Conservation (phyloP, 2,329 filamentous ascomycete genomes). For the Fusarium hainanense region DNA sequence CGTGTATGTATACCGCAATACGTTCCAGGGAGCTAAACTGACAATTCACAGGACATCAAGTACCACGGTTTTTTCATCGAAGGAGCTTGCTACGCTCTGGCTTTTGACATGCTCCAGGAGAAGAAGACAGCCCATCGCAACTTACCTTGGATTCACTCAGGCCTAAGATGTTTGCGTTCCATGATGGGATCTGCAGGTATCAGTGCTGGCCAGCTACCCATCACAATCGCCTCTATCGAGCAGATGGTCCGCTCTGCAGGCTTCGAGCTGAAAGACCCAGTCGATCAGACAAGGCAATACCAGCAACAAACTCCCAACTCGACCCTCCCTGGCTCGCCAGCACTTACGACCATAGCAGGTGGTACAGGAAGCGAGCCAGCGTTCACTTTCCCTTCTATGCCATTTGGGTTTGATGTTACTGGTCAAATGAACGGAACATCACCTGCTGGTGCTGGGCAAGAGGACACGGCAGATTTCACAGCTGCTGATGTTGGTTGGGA, state of each 20-base stretch:
- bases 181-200: conserved; percentile 46
- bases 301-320: conserved; percentile 23
- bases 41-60: conserved; percentile 52
- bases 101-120: conserved; percentile 57
- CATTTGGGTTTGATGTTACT: conserved; percentile 44
- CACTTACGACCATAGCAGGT: conserved; percentile 13
- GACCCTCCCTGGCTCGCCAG: conserved; percentile 35
- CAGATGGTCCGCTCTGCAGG: conserved; percentile 48
- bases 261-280: conserved; percentile 41
- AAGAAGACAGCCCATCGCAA: conserved; percentile 51
- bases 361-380: conserved; percentile 33
- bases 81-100: conserved; percentile 55
- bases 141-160: conserved; percentile 56
- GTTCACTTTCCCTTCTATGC: conserved; percentile 47
- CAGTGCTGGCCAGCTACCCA: conserved; percentile 38
- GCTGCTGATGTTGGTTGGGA: conserved; percentile 47
- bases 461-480: conserved; percentile 46
- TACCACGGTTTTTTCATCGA: conserved; percentile 58
- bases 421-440: conserved; percentile 39
- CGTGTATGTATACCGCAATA: conserved; percentile 45
- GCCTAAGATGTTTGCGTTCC: conserved; percentile 50
- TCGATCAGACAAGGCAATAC: conserved; percentile 32
- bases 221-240: conserved; percentile 44
- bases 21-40: neutral
- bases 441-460: conserved; percentile 30